Evolutionary conservation across 2,329 filamentous ascomycete genomes (phyloP).

Genomic region (Fusarium transvaalense): DNA sequence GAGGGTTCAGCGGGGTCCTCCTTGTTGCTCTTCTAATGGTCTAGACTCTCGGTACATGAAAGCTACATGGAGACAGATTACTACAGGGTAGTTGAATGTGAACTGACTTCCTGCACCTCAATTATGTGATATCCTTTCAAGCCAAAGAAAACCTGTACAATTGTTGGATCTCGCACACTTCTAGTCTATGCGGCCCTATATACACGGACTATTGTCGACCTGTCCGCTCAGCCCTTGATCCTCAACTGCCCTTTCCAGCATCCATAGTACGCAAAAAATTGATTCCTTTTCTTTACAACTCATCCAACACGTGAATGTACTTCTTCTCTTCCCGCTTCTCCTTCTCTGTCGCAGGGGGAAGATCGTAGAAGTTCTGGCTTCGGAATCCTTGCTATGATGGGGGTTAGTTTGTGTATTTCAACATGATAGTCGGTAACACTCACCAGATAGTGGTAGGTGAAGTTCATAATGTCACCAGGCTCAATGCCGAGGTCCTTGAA

Average conservation of each 20-base stretch:
- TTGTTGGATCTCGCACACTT: conserved; percentile 48
- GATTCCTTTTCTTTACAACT: conserved; percentile 70
- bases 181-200: conserved; percentile 52
- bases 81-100: conserved; percentile 36
- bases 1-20: conserved; percentile 36
- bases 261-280: conserved; percentile 27
- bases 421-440: conserved; percentile 52
- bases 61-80: background rate
- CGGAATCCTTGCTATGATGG: conserved; percentile 83
- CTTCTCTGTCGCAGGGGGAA: conserved; percentile 93
- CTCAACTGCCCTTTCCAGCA: conserved; percentile 34
- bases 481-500: conserved; percentile 94
- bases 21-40: conserved; percentile 10
- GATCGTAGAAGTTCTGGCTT: conserved; percentile 88
- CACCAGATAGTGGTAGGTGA: conserved; percentile 95
- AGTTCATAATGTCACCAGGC: conserved; percentile 85
- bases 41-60: conserved; percentile 11
- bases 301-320: conserved; percentile 93
- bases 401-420: conserved; percentile 10
- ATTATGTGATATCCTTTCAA: conserved; percentile 28
- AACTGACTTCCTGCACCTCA: background rate
- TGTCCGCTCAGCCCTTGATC: conserved; percentile 36
- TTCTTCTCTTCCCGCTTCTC: conserved; percentile 96
- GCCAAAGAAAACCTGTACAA: conserved; percentile 49
- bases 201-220: conserved; percentile 47